Conservation (phyloP, 2,329 filamentous ascomycete species). For the Grosmannia penicillata region DNA sequence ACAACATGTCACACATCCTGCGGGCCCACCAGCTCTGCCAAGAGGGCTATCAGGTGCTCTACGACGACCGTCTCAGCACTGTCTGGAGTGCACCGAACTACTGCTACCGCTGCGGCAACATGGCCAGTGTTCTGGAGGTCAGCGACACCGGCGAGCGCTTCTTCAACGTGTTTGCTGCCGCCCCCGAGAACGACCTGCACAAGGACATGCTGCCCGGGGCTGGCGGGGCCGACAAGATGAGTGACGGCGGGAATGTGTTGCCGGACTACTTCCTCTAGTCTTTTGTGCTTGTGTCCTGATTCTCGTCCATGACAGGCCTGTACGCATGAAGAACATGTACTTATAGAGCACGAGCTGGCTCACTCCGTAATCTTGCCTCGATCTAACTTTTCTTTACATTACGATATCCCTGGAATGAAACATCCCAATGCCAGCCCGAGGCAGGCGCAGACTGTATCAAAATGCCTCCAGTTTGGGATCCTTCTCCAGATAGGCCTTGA, state of each 20-base stretch:
- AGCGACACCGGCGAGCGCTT: slow-evolving; percentile 84
- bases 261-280: slow-evolving; percentile 61
- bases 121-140: slow-evolving; percentile 93
- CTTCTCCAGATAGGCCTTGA: too few species aligned
- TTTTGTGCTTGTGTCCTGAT: too few species aligned
- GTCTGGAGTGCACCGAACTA: slow-evolving; percentile 98
- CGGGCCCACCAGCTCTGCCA: slow-evolving; percentile 97
- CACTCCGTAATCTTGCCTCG: too few species aligned
- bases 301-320: too few species aligned
- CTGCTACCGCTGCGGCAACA: slow-evolving; percentile 89
- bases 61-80: slow-evolving; percentile 85
- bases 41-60: slow-evolving; percentile 93
- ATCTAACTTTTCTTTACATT: too few species aligned
- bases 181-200: slow-evolving; percentile 85
- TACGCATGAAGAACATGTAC: too few species aligned
- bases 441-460: too few species aligned
- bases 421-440: too few species aligned
- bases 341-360: too few species aligned
- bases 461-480: too few species aligned
- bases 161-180: slow-evolving; percentile 96
- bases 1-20: slow-evolving; percentile 93
- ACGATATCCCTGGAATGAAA: too few species aligned
- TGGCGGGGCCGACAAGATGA: slow-evolving; percentile 53
- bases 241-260: slow-evolving; percentile 45
- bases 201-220: slow-evolving; percentile 54